phyloP scores from a whole-genome alignment of 768 basidiomycete species.

The Panaeolus cyanescens region DNA sequence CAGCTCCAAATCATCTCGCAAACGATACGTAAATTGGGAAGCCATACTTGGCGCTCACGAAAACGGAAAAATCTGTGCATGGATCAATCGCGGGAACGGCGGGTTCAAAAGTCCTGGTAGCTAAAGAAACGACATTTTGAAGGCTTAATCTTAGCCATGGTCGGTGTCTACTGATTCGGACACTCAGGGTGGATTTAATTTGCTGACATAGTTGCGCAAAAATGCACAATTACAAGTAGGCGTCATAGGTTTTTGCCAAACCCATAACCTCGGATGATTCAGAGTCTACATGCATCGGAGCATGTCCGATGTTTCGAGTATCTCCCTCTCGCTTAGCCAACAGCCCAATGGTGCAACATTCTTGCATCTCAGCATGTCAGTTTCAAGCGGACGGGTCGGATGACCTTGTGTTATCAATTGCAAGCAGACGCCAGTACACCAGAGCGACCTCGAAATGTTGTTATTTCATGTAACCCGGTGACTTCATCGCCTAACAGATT shows the following conservation, averaged over 20 bases:
- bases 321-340: not conserved
- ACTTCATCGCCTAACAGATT: not conserved
- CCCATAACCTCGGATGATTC: not conserved
- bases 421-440: not conserved
- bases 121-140: slow-evolving; percentile 1
- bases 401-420: not conserved
- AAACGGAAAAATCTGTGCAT: not conserved
- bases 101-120: not conserved
- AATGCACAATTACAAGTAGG: not conserved
- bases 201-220: not conserved
- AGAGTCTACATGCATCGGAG: not conserved
- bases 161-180: too few relatives aligned
- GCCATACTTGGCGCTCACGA: not conserved
- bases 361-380: not conserved
- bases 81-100: not conserved
- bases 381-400: not conserved
- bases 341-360: not conserved
- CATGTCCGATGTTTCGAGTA: not conserved
- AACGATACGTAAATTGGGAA: not conserved
- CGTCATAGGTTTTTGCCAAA: not conserved
- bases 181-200: not conserved
- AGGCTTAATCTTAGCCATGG: not conserved
- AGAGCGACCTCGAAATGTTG: not conserved
- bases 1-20: not conserved
- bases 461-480: slow-evolving; percentile 3